Base-by-base conservation (phyloP, 257 asterid genomes). In the Penstemon davidsonii region DNA sequence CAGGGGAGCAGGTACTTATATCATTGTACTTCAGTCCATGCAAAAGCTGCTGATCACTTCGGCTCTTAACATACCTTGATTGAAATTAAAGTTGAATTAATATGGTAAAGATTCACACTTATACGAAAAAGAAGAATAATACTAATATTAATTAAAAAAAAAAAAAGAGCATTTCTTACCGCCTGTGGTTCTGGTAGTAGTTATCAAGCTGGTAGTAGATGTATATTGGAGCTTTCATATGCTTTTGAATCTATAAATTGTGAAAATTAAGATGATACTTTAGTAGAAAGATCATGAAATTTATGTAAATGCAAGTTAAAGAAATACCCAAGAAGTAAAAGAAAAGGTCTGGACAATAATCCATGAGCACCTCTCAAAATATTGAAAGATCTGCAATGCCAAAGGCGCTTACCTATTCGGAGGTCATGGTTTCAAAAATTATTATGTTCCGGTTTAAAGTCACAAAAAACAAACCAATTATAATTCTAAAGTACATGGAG, bases 191-290 rank as follows among this genome's bases (percentile, higher is more conserved):
- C 82, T 89, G 96, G 77, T 86, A 89, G 86, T 81, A 85, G 76
- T 85, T 87, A 74, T 89, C 94, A 52, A 89, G 94, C 82, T 89
- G 94, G 83, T 89, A 89, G 73, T 89, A 89, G 64, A 89, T 39
- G 60, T 76, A 80, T 67, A 86, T 85, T 69, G 96, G 96, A 80
- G 89, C 87, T 76, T 79, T 86, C 96, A 89, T 86, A 62, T 74
- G 61, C 73, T 84, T 78, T 60, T 76, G 86, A 64, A 86, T 83
- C 92, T 89, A 70, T 38, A 73, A 18, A 10, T 12, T 49, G 54
- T 10, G 54, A 5, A 3, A 8, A 47, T 8, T 47, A 15, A 49
- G 4, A 15, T 9, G 11, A 11, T 49, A 49, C 18, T 4, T 49
- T 49, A 49, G 15, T 11, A 42, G 37, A 64, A 59, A 9, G 45